phyloP scores from a whole-genome alignment of 23 red algal species.

The Chondrus crispus region DNA sequence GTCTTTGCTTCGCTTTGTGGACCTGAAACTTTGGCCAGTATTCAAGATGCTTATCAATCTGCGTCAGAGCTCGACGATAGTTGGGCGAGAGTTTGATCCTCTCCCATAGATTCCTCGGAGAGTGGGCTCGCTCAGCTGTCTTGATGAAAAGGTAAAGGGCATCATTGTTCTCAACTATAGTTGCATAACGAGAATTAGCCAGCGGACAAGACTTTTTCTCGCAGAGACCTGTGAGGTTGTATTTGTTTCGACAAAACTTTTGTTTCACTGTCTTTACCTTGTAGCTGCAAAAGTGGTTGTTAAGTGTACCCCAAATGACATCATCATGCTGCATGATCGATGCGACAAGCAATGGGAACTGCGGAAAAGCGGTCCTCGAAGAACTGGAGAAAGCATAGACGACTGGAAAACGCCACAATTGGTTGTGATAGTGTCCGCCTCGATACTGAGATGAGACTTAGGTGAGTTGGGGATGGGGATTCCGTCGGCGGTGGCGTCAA shows the following conservation, averaged over 20 bases:
- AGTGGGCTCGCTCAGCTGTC: conserved; percentile 89
- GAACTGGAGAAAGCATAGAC: no score
- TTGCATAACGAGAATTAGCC: conserved; percentile 96
- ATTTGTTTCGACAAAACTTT: conserved; percentile 88
- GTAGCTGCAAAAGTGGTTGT: conserved; percentile 91
- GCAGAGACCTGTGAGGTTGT: conserved; percentile 96
- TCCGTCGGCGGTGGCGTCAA: no score
- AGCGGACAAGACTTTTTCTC: conserved; percentile 79
- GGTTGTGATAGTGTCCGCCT: no score
- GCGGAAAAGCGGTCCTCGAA: no score
- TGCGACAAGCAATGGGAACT: no score
- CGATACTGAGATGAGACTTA: no score
- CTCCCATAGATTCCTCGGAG: conserved; percentile 83
- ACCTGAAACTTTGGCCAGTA: conserved; percentile 88
- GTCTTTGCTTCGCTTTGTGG: conserved; percentile 97
- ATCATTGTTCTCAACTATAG: conserved; percentile 82
- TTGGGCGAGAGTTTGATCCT: conserved; percentile 68
- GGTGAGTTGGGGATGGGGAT: no score
- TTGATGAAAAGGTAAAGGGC: conserved; percentile 80
- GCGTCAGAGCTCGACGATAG: conserved; percentile 74
- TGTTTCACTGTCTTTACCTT: conserved; percentile 73
- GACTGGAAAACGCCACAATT: no score
- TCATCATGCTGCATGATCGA: conserved; percentile 94
- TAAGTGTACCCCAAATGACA: conserved; percentile 81
- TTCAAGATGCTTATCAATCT: conserved; percentile 78